These are phyloP conservation scores for Xerophyta viscosa DNA, from an alignment of 106 monocot species.

Conservation along the genomic window DNA sequence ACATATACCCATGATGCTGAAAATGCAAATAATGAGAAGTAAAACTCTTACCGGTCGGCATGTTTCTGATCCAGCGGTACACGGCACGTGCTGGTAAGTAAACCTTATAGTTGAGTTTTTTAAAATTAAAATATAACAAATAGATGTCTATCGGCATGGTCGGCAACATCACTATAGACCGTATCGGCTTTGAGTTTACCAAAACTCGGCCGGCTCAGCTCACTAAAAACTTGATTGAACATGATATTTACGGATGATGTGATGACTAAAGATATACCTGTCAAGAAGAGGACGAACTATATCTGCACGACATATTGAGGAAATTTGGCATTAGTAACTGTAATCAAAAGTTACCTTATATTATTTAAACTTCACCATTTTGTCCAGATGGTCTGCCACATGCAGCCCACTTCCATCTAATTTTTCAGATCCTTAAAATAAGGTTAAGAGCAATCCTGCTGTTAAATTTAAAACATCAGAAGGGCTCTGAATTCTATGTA, in stretches of 20 bases:
- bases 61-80: too few relatives aligned
- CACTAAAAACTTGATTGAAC: background rate
- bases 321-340: background rate
- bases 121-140: too few relatives aligned
- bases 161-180: too few relatives aligned
- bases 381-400: conserved; percentile 13
- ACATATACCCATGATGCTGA: too few relatives aligned
- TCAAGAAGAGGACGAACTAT: background rate
- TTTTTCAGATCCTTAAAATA: conserved; percentile 14
- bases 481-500: background rate
- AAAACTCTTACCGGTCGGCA: too few relatives aligned
- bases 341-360: background rate
- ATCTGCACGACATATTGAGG: background rate
- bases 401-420: conserved; percentile 12
- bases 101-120: too few relatives aligned
- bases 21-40: too few relatives aligned
- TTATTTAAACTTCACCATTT: background rate
- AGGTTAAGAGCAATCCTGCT: background rate
- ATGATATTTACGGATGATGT: background rate
- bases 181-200: too few relatives aligned
- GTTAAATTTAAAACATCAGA: background rate
- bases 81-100: too few relatives aligned
- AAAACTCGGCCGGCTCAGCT: too few relatives aligned
- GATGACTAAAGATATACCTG: background rate
- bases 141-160: too few relatives aligned